A percentile compares a stretch with the other conserved stretches of the same genome.
phyloP scores from a whole-genome alignment of 2,329 filamentous ascomycete genomes.

The Cercospora brassicicola region DNA sequence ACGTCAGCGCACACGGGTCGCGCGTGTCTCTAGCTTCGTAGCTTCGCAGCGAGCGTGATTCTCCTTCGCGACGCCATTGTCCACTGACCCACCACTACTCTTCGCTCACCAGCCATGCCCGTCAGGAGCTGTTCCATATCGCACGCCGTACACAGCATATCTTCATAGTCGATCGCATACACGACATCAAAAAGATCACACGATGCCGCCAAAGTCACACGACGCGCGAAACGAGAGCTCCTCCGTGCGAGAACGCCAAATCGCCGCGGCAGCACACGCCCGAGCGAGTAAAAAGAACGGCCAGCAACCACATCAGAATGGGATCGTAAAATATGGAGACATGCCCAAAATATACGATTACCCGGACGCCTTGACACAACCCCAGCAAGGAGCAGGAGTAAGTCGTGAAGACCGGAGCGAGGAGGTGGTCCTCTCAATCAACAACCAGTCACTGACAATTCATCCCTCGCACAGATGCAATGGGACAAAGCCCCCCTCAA shows the following conservation, averaged over 20 bases:
- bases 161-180: neutral
- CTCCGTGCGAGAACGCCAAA: constrained; percentile 46
- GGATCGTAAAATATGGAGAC: constrained; percentile 33
- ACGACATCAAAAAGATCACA: neutral
- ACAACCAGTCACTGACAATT: neutral
- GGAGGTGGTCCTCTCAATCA: neutral
- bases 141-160: constrained; percentile 10
- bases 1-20: constrained; percentile 5
- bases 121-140: neutral
- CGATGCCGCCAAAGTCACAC: constrained; percentile 39
- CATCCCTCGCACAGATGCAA: constrained; percentile 47
- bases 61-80: constrained; percentile 7
- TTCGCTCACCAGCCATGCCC: constrained; percentile 6
- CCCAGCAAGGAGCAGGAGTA: constrained; percentile 19
- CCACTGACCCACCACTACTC: neutral
- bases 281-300: constrained; percentile 40
- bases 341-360: constrained; percentile 31
- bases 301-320: constrained; percentile 26
- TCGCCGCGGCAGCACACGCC: constrained; percentile 41
- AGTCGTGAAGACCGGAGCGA: constrained; percentile 5
- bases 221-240: constrained; percentile 41
- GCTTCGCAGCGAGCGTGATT: neutral
- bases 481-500: constrained; percentile 69
- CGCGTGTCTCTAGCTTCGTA: constrained; percentile 3
- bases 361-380: constrained; percentile 17